Evolutionary conservation across 2,329 filamentous ascomycete genomes (phyloP).

Genomic region (Penicillium sp.): DNA sequence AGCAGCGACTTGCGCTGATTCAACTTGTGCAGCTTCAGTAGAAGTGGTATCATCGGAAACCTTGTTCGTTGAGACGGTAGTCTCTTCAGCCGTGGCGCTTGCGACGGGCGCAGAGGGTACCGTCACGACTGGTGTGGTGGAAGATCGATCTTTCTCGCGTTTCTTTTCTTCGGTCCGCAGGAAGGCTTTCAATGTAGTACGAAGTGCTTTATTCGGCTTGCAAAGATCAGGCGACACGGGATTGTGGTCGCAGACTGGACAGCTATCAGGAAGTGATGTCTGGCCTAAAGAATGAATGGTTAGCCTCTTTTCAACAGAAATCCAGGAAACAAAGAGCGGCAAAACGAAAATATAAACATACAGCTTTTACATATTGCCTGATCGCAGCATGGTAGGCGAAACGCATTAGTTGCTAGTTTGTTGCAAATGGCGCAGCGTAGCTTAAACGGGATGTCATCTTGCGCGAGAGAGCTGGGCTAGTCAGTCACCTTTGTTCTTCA

Average conservation of each 20-base stretch:
- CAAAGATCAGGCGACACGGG: slow-evolving; percentile 83
- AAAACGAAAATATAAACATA: slow-evolving; percentile 43
- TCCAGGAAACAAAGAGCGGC: neutral
- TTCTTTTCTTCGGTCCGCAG: slow-evolving; percentile 90
- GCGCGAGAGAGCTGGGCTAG: slow-evolving; percentile 61
- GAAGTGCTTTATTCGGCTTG: slow-evolving; percentile 82
- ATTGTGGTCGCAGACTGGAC: slow-evolving; percentile 88
- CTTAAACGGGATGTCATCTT: slow-evolving; percentile 91
- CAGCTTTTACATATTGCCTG: slow-evolving; percentile 89
- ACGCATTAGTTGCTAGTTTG: slow-evolving; percentile 84
- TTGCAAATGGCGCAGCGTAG: slow-evolving; percentile 92
- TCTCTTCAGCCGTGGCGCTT: slow-evolving; percentile 6
- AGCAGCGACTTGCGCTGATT: neutral
- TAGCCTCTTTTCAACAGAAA: neutral
- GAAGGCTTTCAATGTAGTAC: slow-evolving; percentile 88
- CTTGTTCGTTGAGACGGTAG: neutral
- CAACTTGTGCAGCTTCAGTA: neutral
- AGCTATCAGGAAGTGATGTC: slow-evolving; percentile 68
- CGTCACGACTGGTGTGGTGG: slow-evolving; percentile 29
- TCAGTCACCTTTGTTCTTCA: neutral
- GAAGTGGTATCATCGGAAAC: neutral
- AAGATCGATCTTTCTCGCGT: slow-evolving; percentile 59
- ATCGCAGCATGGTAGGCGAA: slow-evolving; percentile 89
- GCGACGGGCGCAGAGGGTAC: slow-evolving; percentile 17
- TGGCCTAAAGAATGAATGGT: slow-evolving; percentile 55